Conservation (phyloP, 257 asterid species). For the Echium plantagineum region DNA sequence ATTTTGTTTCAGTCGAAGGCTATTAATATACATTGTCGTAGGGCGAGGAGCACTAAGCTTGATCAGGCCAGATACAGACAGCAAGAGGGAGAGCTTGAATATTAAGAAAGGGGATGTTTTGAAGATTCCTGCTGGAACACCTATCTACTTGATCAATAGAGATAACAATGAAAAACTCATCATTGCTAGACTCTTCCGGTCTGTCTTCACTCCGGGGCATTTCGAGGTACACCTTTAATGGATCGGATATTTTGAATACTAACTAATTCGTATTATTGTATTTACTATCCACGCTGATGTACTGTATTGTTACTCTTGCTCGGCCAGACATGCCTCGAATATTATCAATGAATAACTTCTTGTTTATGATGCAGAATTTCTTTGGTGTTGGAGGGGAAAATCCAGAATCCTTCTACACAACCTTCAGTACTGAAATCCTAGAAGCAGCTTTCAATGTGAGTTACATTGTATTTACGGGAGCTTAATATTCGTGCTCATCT, state of each 20-base stretch:
- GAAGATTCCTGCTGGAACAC: conserved; percentile 42
- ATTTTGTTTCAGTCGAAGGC: no score
- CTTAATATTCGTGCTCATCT: no score
- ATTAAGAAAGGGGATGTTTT: conserved; percentile 44
- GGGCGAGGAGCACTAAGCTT: conserved; percentile 47
- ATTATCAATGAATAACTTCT: no score
- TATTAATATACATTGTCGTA: no score
- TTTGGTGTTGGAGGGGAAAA: conserved; percentile 53
- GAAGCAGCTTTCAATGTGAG: conserved; percentile 55
- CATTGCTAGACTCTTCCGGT: conserved; percentile 34
- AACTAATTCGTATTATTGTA: no score
- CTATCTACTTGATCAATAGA: conserved; percentile 40
- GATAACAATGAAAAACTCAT: conserved; percentile 31
- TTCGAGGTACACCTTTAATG: conserved; percentile 26
- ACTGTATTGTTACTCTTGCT: no score
- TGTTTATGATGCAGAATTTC: conserved; percentile 23
- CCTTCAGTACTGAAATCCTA: conserved; percentile 51
- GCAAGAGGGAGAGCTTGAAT: conserved; percentile 41
- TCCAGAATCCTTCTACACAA: conserved; percentile 32
- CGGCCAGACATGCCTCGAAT: background rate
- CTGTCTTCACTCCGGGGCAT: conserved; percentile 42
- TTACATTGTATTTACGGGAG: no score
- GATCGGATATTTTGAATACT: no score
- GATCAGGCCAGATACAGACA: conserved; percentile 20
- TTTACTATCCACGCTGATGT: no score